Percentiles rank a stretch among this genome's conserved stretches.
Conservation (phyloP, 2,329 filamentous ascomycete species). For the Neofusicoccum sp. region DNA sequence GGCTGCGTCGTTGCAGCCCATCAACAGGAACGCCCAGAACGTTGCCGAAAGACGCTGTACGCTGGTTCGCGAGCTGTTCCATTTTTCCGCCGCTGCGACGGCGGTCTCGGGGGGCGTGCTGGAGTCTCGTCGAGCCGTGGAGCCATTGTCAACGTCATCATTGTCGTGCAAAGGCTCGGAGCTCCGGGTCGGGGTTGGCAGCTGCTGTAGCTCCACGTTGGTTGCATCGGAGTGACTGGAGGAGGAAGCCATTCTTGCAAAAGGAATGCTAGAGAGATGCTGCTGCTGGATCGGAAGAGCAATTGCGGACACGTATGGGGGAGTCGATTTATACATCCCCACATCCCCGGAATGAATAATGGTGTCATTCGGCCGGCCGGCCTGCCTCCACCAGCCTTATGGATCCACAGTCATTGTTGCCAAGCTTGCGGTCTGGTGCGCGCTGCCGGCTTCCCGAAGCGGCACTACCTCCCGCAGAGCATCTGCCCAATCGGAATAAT, state of each 20-base stretch:
- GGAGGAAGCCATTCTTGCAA: background rate
- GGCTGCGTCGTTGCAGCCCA: conserved; percentile 68
- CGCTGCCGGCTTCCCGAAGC: no score
- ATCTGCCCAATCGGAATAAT: no score
- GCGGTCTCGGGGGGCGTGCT: background rate
- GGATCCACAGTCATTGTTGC: no score
- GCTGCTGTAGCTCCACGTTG: background rate
- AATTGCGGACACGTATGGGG: background rate
- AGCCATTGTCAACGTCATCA: background rate
- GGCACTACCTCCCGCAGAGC: no score
- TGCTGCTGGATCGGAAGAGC: background rate
- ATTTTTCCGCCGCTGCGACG: conserved; percentile 48
- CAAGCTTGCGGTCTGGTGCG: no score
- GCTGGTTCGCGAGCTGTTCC: conserved; percentile 62
- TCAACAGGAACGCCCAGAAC: conserved; percentile 61
- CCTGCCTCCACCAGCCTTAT: no score
- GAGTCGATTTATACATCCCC: background rate
- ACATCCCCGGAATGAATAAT: no score
- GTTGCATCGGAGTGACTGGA: background rate
- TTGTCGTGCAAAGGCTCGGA: background rate
- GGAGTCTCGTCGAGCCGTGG: background rate
- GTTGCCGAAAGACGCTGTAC: conserved; percentile 58
- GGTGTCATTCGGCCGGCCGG: no score
- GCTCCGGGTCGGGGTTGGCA: background rate
- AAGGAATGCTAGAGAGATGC: no score